Conservation (phyloP, 1,284 basidiomycete species). For the Cryptococcus sp. region DNA sequence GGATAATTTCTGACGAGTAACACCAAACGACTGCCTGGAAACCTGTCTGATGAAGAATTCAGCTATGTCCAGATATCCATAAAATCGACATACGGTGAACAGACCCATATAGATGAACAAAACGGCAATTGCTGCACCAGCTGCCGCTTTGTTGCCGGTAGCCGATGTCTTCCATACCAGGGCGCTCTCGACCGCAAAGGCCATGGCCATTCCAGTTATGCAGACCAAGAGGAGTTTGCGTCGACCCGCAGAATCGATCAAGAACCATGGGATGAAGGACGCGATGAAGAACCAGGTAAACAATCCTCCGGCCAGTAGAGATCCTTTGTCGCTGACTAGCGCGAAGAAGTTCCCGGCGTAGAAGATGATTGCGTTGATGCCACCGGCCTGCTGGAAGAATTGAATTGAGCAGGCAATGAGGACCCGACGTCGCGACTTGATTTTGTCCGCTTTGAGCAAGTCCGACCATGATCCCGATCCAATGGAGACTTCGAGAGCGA, state of each 20-base stretch:
- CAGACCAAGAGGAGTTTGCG: slow-evolving; percentile 32
- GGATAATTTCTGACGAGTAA: slow-evolving; percentile 38
- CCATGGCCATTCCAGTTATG: slow-evolving; percentile 31
- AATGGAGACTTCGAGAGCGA: slow-evolving; percentile 25
- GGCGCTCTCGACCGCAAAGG: slow-evolving; percentile 34
- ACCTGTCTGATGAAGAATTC: slow-evolving; percentile 10
- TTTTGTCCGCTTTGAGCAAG: slow-evolving; percentile 31
- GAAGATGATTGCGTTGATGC: slow-evolving; percentile 39
- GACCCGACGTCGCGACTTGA: slow-evolving; percentile 33
- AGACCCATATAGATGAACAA: slow-evolving; percentile 37
- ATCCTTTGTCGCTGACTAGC: slow-evolving; percentile 22
- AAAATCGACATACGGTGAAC: slow-evolving; percentile 27
- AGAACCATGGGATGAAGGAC: slow-evolving; percentile 35
- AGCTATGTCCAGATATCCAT: neutral
- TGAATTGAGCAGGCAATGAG: slow-evolving; percentile 44
- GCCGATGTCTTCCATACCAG: slow-evolving; percentile 19
- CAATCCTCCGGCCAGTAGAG: slow-evolving; percentile 33
- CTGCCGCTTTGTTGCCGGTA: slow-evolving; percentile 11
- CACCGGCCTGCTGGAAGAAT: slow-evolving; percentile 43
- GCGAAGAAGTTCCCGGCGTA: slow-evolving; percentile 19
- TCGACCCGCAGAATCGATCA: slow-evolving; percentile 40
- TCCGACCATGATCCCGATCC: slow-evolving; percentile 30
- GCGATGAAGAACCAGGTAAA: slow-evolving; percentile 43
- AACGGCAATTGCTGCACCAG: slow-evolving; percentile 28
- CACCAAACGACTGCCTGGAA: slow-evolving; percentile 41